These are phyloP conservation scores for Boletellus emodensis DNA, from an alignment of 768 basidiomycete genomes.

Conservation along the genomic window DNA sequence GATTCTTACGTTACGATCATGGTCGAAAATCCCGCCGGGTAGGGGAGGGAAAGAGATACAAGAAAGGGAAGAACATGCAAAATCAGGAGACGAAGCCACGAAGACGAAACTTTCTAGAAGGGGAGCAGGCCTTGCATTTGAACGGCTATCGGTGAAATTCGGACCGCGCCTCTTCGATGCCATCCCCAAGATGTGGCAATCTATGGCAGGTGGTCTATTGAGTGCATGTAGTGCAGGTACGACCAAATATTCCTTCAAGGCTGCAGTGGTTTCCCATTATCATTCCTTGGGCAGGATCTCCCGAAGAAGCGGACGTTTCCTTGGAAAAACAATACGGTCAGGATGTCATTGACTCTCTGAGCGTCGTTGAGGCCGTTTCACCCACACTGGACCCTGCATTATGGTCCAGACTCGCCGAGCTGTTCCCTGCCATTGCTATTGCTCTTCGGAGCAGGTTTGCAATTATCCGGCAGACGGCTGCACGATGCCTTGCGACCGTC, in stretches of 20 bases:
- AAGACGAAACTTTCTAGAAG: constrained; percentile 73
- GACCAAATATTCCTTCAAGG: constrained; percentile 14
- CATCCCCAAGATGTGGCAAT: constrained; percentile 95
- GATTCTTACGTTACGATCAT: constrained; percentile 68
- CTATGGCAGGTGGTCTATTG: constrained; percentile 76
- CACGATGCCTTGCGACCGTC: constrained; percentile 81
- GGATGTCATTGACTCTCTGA: constrained; percentile 88
- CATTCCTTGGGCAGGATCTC: constrained; percentile 39
- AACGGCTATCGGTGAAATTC: constrained; percentile 72
- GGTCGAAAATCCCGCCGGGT: constrained; percentile 34
- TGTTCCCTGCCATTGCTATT: constrained; percentile 72
- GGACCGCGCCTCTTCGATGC: constrained; percentile 65
- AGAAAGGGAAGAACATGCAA: constrained; percentile 41
- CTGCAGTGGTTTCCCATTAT: neutral
- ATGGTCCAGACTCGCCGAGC: constrained; percentile 60
- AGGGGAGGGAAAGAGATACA: constrained; percentile 37
- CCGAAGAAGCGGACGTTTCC: constrained; percentile 54
- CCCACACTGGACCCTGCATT: constrained; percentile 71
- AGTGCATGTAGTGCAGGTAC: constrained; percentile 65
- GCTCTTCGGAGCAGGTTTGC: constrained; percentile 85
- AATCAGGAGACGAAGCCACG: constrained; percentile 49
- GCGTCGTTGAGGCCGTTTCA: constrained; percentile 79
- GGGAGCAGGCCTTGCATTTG: constrained; percentile 82
- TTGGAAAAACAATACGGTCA: constrained; percentile 78
- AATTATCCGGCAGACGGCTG: constrained; percentile 85